Evolutionary conservation across 345 rosid genomes (phyloP).

Genomic region (Sonneratia caseolaris): DNA sequence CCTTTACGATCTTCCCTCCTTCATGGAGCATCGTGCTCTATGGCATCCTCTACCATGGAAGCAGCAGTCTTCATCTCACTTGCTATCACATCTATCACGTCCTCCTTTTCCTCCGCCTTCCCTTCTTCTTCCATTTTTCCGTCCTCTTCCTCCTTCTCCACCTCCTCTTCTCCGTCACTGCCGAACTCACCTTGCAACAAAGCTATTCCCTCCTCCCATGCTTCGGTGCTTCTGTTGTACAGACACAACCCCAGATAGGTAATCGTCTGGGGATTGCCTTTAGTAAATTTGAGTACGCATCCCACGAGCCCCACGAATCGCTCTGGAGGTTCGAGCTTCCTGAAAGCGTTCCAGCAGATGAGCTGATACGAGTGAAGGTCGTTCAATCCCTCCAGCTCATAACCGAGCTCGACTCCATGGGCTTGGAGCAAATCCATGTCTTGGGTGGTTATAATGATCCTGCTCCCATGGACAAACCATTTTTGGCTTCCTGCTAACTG

Average conservation of each 20-base stretch:
- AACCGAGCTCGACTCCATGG: conserved; percentile 6
- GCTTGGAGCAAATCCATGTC: conserved; percentile 10
- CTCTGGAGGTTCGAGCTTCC: too few species aligned
- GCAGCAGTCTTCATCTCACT: not conserved
- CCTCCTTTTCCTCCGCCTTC: too few species aligned
- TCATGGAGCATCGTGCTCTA: not conserved
- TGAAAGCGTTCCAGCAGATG: too few species aligned
- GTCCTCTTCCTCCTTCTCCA: too few species aligned
- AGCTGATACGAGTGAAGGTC: not conserved
- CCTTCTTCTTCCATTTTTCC: too few species aligned
- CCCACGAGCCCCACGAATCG: too few species aligned
- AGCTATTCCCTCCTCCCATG: too few species aligned
- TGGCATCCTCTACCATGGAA: not conserved
- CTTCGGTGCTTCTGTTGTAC: too few species aligned
- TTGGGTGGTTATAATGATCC: conserved; percentile 20
- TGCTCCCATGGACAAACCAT: conserved; percentile 20
- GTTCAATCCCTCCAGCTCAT: conserved; percentile 7
- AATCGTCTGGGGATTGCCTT: not conserved
- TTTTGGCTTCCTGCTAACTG: conserved; percentile 6
- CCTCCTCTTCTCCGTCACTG: too few species aligned
- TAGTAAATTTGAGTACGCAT: too few species aligned
- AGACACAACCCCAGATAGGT: too few species aligned
- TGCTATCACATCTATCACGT: not conserved
- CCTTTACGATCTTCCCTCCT: not conserved
- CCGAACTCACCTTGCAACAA: too few species aligned